phyloP scores from a whole-genome alignment of 2,329 filamentous ascomycete species.

The Daldinia sp. region DNA sequence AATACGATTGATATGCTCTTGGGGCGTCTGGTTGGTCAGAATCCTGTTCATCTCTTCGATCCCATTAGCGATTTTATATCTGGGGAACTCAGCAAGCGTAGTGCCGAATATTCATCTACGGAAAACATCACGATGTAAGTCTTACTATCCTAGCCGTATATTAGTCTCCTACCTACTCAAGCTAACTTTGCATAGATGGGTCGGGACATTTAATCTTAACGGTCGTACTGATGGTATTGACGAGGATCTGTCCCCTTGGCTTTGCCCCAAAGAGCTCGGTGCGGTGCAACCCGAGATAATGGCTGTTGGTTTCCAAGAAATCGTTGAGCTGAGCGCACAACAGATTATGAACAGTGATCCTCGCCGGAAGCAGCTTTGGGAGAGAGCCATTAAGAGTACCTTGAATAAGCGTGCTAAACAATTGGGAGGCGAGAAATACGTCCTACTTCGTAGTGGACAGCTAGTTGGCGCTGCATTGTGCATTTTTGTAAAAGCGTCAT shows the following conservation, averaged over 20 bases:
- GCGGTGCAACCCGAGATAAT: slow-evolving; percentile 81
- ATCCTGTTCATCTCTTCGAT: slow-evolving; percentile 86
- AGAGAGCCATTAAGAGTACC: slow-evolving; percentile 77
- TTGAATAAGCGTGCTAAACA: slow-evolving; percentile 76
- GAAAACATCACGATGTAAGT: slow-evolving; percentile 78
- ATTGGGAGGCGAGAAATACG: slow-evolving; percentile 78
- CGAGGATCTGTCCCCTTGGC: slow-evolving; percentile 84
- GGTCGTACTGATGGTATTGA: slow-evolving; percentile 81
- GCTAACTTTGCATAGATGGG: slow-evolving; percentile 54
- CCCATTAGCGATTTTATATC: slow-evolving; percentile 93
- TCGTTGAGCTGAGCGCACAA: slow-evolving; percentile 96
- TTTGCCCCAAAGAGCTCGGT: slow-evolving; percentile 71
- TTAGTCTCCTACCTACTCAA: neutral
- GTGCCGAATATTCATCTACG: slow-evolving; percentile 77
- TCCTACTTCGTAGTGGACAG: slow-evolving; percentile 89
- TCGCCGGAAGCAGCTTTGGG: slow-evolving; percentile 84
- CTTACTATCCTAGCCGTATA: neutral
- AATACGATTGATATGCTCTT: slow-evolving; percentile 94
- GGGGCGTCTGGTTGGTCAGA: slow-evolving; percentile 83
- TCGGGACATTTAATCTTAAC: slow-evolving; percentile 95
- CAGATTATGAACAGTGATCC: slow-evolving; percentile 99
- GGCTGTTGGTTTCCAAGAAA: slow-evolving; percentile 94
- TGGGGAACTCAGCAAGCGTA: slow-evolving; percentile 73
- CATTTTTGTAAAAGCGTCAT: slow-evolving; percentile 85
- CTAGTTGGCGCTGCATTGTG: slow-evolving; percentile 93